Evolutionary conservation across 1,284 basidiomycete species (phyloP).

Genomic region (Caloboletus firmus): DNA sequence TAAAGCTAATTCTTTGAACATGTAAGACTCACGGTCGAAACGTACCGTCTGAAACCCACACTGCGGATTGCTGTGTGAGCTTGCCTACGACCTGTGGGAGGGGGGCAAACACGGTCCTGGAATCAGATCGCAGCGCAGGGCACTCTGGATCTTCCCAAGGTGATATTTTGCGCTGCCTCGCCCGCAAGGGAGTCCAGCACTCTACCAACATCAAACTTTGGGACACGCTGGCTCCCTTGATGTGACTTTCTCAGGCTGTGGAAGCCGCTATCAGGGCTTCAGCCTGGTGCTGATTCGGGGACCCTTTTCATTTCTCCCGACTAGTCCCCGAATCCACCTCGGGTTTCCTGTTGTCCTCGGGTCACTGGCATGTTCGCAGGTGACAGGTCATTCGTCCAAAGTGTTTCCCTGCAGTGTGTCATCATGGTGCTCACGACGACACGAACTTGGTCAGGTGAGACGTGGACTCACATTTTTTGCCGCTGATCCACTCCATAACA

Average conservation of each 20-base stretch:
- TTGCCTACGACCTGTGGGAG: background rate
- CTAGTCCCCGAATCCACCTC: background rate
- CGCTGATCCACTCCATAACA: too few species aligned
- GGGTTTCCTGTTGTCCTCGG: background rate
- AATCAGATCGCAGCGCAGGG: background rate
- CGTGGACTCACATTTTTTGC: too few species aligned
- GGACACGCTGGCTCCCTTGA: background rate
- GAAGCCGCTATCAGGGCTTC: background rate
- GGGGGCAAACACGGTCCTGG: background rate
- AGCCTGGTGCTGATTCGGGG: background rate
- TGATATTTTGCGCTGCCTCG: background rate
- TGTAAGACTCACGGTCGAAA: background rate
- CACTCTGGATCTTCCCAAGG: background rate
- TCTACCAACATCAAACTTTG: too few species aligned
- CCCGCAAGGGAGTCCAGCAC: background rate
- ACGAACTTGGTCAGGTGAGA: too few species aligned
- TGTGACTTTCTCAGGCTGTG: background rate
- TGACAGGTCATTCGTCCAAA: background rate
- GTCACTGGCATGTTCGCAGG: background rate
- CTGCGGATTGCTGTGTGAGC: slow-evolving; percentile 8
- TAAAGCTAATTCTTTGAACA: background rate
- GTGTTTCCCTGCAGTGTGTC: background rate
- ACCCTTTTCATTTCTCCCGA: background rate
- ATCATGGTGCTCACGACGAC: background rate
- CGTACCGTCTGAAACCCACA: slow-evolving; percentile 5